Percentiles rank a stretch among this genome's conserved stretches.
Conservation (phyloP, 2,329 filamentous ascomycete species). For the Aspergillus sp. region DNA sequence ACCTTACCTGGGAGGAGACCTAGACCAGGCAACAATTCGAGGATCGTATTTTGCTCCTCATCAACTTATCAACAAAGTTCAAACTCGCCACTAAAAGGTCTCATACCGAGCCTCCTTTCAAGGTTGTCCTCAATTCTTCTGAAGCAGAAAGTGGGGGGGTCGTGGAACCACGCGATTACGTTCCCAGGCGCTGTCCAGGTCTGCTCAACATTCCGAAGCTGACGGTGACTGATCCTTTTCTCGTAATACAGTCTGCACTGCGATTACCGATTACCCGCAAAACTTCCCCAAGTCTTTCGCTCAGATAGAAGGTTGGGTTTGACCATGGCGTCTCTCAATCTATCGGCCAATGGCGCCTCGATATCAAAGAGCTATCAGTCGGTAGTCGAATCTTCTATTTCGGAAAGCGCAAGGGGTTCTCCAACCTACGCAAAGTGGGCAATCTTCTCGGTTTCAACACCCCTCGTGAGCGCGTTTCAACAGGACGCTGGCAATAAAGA, state of each 20-base stretch:
- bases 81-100: not conserved
- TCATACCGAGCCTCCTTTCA: not conserved
- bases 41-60: not conserved
- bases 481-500: constrained; percentile 78
- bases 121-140: not conserved
- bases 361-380: constrained; percentile 76
- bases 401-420: constrained; percentile 63
- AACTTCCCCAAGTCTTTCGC: not conserved
- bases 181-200: not conserved
- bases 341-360: constrained; percentile 75
- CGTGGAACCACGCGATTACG: not conserved
- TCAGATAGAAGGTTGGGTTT: not conserved
- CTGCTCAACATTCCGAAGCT: not conserved
- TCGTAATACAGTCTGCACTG: not conserved
- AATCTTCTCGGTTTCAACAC: constrained; percentile 87
- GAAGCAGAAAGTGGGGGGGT: not conserved
- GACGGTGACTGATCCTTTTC: not conserved
- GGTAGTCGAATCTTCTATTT: constrained; percentile 61
- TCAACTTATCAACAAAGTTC: not conserved
- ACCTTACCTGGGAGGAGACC: not conserved
- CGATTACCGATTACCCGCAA: not conserved
- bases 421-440: constrained; percentile 91
- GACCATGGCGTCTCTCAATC: constrained; percentile 74
- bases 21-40: not conserved
- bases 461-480: constrained; percentile 90